phyloP scores from a whole-genome alignment of 176 grass and related monocot genomes.

The Calamus simplicifolius region DNA sequence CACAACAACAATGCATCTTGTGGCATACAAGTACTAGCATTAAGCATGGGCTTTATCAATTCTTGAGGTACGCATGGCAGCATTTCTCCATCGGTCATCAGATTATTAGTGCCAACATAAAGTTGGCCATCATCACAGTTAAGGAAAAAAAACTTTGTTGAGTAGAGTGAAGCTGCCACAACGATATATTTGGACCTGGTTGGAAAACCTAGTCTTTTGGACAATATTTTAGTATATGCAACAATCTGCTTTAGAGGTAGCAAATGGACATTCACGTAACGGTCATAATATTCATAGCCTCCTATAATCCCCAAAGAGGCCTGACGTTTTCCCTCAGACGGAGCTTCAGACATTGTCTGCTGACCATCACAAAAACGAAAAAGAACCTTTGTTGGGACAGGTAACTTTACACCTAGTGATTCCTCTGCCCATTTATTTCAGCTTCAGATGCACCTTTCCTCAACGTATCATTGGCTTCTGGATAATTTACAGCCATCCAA shows the following conservation, averaged over 20 bases:
- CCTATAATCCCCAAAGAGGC: conserved; percentile 64
- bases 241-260: conserved; percentile 62
- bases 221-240: conserved; percentile 35
- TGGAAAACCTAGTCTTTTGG: conserved; percentile 17
- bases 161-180: conserved; percentile 57
- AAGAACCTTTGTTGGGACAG: conserved; percentile 67
- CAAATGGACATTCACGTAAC: conserved; percentile 63
- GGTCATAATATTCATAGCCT: conserved; percentile 65
- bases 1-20: conserved; percentile 89
- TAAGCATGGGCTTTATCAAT: conserved; percentile 38
- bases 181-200: conserved; percentile 35
- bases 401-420: conserved; percentile 60
- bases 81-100: conserved; percentile 44
- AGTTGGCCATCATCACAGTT: conserved; percentile 67
- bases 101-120: conserved; percentile 63
- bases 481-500: conserved; percentile 79
- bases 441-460: conserved; percentile 63
- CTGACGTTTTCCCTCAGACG: conserved; percentile 13
- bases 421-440: conserved; percentile 58
- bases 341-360: conserved; percentile 22
- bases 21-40: conserved; percentile 27
- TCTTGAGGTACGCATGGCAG: conserved; percentile 59
- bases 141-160: conserved; percentile 53
- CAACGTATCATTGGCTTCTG: conserved; percentile 67
- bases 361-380: conserved; percentile 97